Evolutionary conservation across 2,329 filamentous ascomycete species (phyloP), one percentile per base, ranked within the genome.

Genomic region (Aspergillus oerlinghausenensis): DNA sequence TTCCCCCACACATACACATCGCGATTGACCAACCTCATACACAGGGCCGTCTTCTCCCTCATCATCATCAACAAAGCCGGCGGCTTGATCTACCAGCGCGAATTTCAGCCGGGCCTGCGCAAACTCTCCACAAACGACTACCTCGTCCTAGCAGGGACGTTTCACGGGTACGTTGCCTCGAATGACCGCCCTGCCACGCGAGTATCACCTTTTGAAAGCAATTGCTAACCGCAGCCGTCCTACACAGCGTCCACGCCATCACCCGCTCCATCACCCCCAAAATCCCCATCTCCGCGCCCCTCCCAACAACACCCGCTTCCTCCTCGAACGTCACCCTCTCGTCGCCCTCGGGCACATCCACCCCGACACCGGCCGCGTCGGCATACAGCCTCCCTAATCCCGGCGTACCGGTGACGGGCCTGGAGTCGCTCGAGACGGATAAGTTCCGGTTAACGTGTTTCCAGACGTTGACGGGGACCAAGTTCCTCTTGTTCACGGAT

Each of bases 41-140:
- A 40, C 51, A 97, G 92, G 94, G 90, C 92, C 64, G 89, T 99
- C 74, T 94, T 95, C 75, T 87, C 92, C 57, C 88, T 99, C 70
- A 92, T 97, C 73, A 88, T 99, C 73, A 96, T 99, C 80, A 97
- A 97, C 82, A 99, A 99, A 83, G 92, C 94, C 63, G 94, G 92
- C 59, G 94, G 94, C 67, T 84, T 99, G 54, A 88, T 99, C 76
- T 99, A 96, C 81, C 93, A 97, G 77, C 90, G 92, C 67, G 90
- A 91, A 70, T 97, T 99, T 75, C 87, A 92, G 68, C 86, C 93
- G 47, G 89, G 86, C 59, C 84, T 99, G 58, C 89, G 90, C 73
- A 91, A 93, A 73, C 87, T 99, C 66, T 90, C 85, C 65, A 93
- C 90, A 65, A 99, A 99, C 73, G 94, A 99, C 80, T 96, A 95